A percentile compares a stretch with the other conserved stretches of the same genome.
phyloP scores from a whole-genome alignment of 2,329 filamentous ascomycete species.

The Diaporthe nobilis region DNA sequence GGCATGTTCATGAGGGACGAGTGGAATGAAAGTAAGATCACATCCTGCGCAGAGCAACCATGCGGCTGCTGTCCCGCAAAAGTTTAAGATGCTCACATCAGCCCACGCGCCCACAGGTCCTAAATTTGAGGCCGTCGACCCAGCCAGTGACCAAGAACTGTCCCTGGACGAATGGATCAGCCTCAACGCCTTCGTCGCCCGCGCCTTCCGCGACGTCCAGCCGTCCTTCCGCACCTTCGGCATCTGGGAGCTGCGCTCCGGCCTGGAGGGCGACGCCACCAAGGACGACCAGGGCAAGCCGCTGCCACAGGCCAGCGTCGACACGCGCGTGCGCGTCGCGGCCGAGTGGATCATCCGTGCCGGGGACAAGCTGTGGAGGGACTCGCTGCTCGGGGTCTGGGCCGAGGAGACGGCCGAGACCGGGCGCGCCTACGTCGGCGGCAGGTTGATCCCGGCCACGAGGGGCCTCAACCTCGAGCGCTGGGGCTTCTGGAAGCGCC shows the following conservation, averaged over 20 bases:
- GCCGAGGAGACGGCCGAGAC: neutral
- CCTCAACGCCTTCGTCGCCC: conserved; percentile 11
- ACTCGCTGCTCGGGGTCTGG: conserved; percentile 7
- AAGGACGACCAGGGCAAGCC: neutral
- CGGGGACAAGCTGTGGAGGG: conserved; percentile 13
- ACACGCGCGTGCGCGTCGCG: neutral
- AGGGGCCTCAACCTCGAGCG: conserved; percentile 11
- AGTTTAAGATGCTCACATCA: neutral
- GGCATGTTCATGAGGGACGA: neutral
- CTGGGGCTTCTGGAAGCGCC: conserved; percentile 26
- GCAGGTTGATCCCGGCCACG: neutral
- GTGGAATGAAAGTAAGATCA: conserved; percentile 10
- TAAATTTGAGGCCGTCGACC: neutral
- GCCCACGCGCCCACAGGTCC: neutral
- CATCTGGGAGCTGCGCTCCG: conserved; percentile 8
- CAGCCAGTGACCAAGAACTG: neutral
- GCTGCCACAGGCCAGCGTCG: neutral
- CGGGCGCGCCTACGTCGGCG: neutral
- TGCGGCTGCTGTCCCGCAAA: neutral
- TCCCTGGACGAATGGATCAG: conserved; percentile 1
- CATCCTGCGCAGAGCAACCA: neutral
- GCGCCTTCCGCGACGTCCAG: neutral
- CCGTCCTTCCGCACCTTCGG: conserved; percentile 7
- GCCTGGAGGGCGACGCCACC: neutral
- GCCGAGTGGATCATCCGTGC: conserved; percentile 29